These are phyloP conservation scores for Plicaturopsis crispa DNA, from an alignment of 768 basidiomycete species.

Conservation along the genomic window DNA sequence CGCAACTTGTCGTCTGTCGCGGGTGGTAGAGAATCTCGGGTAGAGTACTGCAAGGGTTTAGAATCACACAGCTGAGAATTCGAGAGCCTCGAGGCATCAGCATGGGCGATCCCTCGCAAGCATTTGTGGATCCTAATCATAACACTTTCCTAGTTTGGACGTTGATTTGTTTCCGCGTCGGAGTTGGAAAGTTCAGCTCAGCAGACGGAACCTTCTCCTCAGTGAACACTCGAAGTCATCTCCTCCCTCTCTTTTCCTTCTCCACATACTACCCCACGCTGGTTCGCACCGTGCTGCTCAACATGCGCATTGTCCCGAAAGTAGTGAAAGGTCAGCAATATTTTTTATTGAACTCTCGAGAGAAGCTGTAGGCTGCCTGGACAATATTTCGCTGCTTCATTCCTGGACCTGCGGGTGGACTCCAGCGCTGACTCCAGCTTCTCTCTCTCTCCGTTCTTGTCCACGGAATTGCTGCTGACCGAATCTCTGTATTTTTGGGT, in stretches of 20 bases:
- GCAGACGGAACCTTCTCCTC: neutral
- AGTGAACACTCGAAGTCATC: neutral
- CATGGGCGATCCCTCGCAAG: neutral
- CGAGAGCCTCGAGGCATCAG: neutral
- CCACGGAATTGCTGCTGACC: neutral
- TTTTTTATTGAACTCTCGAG: neutral
- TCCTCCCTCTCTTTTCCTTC: neutral
- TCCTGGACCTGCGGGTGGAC: neutral
- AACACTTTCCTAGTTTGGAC: neutral
- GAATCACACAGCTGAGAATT: neutral
- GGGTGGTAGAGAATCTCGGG: neutral
- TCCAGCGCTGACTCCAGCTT: neutral
- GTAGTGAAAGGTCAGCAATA: neutral
- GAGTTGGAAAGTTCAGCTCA: too few species aligned
- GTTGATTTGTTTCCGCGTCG: neutral
- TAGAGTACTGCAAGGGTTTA: neutral
- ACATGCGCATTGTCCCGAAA: neutral
- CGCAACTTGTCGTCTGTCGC: neutral
- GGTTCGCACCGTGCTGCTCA: neutral
- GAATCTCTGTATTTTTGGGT: neutral
- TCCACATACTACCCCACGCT: neutral
- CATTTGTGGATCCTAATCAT: neutral
- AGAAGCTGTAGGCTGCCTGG: neutral
- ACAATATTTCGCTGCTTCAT: neutral
- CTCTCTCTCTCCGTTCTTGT: neutral